Evolutionary conservation across 805 yeast genomes (phyloP), one percentile per base, ranked within the genome.

Genomic region (Babjeviella inositovora): DNA sequence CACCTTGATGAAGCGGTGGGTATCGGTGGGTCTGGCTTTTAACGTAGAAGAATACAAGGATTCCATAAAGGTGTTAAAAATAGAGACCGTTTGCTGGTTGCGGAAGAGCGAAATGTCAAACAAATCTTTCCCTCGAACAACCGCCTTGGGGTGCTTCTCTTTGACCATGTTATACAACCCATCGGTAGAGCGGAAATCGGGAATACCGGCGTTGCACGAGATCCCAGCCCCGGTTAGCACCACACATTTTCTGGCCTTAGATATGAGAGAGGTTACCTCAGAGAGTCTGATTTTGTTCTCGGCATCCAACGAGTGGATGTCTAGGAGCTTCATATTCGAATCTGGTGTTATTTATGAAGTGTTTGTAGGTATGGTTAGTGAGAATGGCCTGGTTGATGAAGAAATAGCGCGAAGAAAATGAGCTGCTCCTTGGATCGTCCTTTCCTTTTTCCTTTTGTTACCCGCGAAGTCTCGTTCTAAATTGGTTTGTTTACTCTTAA

Each of bases 151-250:
- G 34, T 66, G 62, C 31, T 64, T 65, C 11, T 50, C 43, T 39
- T 75, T 80, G 15, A 75, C 79, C 47, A 70, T 42, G 29, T 75
- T 70, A 49, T 87, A 85, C 7, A 85, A 58, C 2, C 97, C 97
- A 33, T 75, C 67, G 7, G 71, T 54, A 4, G 93, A 77, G 26
- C 97, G 60, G 43, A 85, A 85, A 43, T 87, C 97, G 3, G 98
- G 98, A 22, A 87, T 90, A 0, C 98, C 97, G 1, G 97, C 96
- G 41, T 79, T 81, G 43, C 95, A 82, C 9, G 95, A 81, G 28
- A 87, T 82, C 1, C 98, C 98, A 3, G 98, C 98, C 6, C 98
- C 97, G 0, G 95, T 84, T 25, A 85, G 53, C 4, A 79, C 59
- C 11, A 76, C 57, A n/a, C 72, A 51, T 35, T 62, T 69, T 25